Evolutionary conservation across 768 basidiomycete genomes (phyloP).

Genomic region (Lyophyllum shimeji): DNA sequence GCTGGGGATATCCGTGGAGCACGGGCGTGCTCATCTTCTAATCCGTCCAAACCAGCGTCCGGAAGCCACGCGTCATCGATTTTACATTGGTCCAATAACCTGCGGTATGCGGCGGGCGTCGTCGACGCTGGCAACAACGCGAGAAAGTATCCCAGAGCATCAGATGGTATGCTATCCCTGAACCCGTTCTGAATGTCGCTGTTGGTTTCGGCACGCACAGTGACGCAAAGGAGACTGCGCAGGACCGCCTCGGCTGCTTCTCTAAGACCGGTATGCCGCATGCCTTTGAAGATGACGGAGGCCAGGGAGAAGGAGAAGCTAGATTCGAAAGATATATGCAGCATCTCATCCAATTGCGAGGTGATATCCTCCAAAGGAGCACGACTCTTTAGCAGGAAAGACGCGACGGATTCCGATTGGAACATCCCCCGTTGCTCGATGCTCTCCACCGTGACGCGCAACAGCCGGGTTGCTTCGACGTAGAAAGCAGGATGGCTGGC

Average conservation of each 20-base stretch:
- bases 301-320: conserved; percentile 84
- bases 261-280: conserved; percentile 65
- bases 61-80: conserved; percentile 46
- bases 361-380: conserved; percentile 65
- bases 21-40: conserved; percentile 38
- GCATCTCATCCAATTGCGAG: conserved; percentile 67
- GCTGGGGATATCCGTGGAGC: conserved; percentile 55
- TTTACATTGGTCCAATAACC: conserved; percentile 62
- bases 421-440: conserved; percentile 65
- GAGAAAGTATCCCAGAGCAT: conserved; percentile 77
- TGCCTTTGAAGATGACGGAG: conserved; percentile 82
- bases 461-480: conserved; percentile 64
- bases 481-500: conserved; percentile 72
- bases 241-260: conserved; percentile 62
- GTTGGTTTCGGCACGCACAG: conserved; percentile 42
- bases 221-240: conserved; percentile 61
- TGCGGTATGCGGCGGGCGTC: conserved; percentile 51
- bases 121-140: conserved; percentile 73
- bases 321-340: conserved; percentile 74
- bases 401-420: conserved; percentile 48
- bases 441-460: conserved; percentile 62
- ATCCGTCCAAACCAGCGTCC: conserved; percentile 36
- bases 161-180: conserved; percentile 46
- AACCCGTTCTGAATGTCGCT: conserved; percentile 34
- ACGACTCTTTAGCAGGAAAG: conserved; percentile 64